Evolutionary conservation across 2,329 filamentous ascomycete genomes (phyloP), one percentile per base, ranked within the genome.

Genomic region (Shiraia sp.): DNA sequence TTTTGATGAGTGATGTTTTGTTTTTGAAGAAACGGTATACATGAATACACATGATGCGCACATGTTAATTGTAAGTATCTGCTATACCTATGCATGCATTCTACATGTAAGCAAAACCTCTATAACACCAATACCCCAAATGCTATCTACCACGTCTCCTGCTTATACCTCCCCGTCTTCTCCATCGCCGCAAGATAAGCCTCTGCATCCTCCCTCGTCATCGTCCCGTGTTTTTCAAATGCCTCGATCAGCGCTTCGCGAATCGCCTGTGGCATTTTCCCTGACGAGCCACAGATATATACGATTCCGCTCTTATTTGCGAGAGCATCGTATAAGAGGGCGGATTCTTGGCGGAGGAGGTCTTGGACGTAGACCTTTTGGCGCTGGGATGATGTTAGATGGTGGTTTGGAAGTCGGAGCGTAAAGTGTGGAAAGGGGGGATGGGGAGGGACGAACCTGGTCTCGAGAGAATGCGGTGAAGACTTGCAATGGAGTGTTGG

Each of bases 391-490:
- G n/a, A n/a, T n/a, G n/a, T n/a, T n/a, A n/a, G n/a, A n/a, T n/a
- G n/a, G n/a, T n/a, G n/a, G n/a, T n/a, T n/a, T n/a, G n/a, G 9
- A 16, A 4, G 31, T 32, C 17, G 22, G 10, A 1, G 13, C n/a
- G 1, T 10, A 17, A 7, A n/a, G 9, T 10, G 23, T 8, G 15
- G 2, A 14, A 14, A n/a, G n/a, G n/a, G n/a, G 10, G 17, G 8
- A 26, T 10, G 42, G 17, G 9, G 23, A 12, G 10, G 19, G 10
- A 50, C 51, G 32, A 41, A 70, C 68, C 60, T 86, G 82, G 51
- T 90, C 87, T 27, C 87, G 72, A 2, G 86, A 90, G 61, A 90
- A 90, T 0, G 86, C 87, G 0, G 82, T 78, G 36, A 79, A 72
- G 2, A 87, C 76, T 6, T 75, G 69, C 5, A 88, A 36, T 4